A percentile compares a stretch with the other conserved stretches of the same genome.
Conservation (phyloP, 768 basidiomycete species). For the Harrya chromipes region DNA sequence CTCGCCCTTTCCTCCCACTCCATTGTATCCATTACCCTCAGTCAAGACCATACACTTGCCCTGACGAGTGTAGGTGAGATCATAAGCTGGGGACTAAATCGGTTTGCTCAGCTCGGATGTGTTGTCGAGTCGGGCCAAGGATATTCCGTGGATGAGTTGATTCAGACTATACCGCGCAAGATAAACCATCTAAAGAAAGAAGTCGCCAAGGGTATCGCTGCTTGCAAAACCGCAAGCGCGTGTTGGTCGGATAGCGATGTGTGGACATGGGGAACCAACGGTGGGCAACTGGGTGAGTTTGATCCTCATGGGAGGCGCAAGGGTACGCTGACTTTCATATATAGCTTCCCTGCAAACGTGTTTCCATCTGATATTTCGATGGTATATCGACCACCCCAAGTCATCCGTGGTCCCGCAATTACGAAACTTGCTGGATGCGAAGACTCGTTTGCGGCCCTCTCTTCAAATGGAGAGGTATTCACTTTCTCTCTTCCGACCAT, state of each 20-base stretch:
- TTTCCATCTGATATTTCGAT: constrained; percentile 69
- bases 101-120: constrained; percentile 89
- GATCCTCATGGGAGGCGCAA: too few species aligned
- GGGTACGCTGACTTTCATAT: not conserved
- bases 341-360: constrained; percentile 69
- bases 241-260: constrained; percentile 78
- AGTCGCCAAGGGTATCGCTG: constrained; percentile 78
- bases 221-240: constrained; percentile 81
- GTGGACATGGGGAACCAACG: constrained; percentile 92
- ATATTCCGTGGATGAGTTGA: constrained; percentile 59
- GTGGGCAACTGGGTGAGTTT: constrained; percentile 78
- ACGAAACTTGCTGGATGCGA: constrained; percentile 79
- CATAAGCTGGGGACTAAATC: constrained; percentile 86
- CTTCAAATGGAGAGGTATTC: constrained; percentile 88
- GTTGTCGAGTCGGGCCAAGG: constrained; percentile 54
- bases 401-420: constrained; percentile 65
- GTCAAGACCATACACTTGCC: constrained; percentile 92
- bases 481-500: constrained; percentile 57
- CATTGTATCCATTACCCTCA: constrained; percentile 71
- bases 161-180: constrained; percentile 75
- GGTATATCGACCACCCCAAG: constrained; percentile 81
- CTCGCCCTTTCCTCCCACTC: constrained; percentile 53
- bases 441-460: constrained; percentile 77
- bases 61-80: constrained; percentile 81
- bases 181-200: constrained; percentile 67